Conservation (phyloP, 495 filamentous ascomycete genomes). For the Delitschia confertaspora region DNA sequence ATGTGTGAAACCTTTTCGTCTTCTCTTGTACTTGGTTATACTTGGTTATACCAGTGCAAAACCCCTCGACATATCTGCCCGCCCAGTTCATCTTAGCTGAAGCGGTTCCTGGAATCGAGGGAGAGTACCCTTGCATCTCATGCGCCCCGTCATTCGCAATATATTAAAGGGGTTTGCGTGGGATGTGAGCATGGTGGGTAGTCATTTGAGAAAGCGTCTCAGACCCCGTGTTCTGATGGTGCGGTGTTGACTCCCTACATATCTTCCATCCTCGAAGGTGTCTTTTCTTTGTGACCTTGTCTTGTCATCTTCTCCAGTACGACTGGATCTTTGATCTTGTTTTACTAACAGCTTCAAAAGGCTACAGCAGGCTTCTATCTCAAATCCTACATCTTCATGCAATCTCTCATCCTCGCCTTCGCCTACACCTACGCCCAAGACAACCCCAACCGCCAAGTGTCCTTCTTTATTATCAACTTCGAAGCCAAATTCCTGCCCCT, state of each 20-base stretch:
- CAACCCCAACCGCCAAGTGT: slow-evolving; percentile 59
- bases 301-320: background rate
- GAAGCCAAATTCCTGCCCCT: slow-evolving; percentile 65
- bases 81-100: slow-evolving; percentile 74
- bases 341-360: slow-evolving; percentile 43
- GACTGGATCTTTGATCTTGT: background rate
- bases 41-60: slow-evolving; percentile 30
- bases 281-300: background rate
- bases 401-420: slow-evolving; percentile 64
- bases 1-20: slow-evolving; percentile 13
- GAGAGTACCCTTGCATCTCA: slow-evolving; percentile 81
- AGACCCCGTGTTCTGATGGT: slow-evolving; percentile 52
- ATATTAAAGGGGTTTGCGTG: slow-evolving; percentile 53
- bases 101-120: slow-evolving; percentile 98
- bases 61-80: slow-evolving; percentile 86
- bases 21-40: slow-evolving; percentile 15
- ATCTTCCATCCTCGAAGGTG: slow-evolving; percentile 18
- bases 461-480: slow-evolving; percentile 68
- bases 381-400: slow-evolving; percentile 46
- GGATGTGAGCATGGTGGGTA: slow-evolving; percentile 86
- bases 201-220: slow-evolving; percentile 71
- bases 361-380: slow-evolving; percentile 44
- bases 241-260: slow-evolving; percentile 92
- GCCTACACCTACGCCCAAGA: slow-evolving; percentile 77
- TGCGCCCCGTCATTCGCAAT: slow-evolving; percentile 70